Evolutionary conservation across 73 alveolate species (phyloP), one percentile per base, ranked within the genome.

Genomic region (Stentor coeruleus): DNA sequence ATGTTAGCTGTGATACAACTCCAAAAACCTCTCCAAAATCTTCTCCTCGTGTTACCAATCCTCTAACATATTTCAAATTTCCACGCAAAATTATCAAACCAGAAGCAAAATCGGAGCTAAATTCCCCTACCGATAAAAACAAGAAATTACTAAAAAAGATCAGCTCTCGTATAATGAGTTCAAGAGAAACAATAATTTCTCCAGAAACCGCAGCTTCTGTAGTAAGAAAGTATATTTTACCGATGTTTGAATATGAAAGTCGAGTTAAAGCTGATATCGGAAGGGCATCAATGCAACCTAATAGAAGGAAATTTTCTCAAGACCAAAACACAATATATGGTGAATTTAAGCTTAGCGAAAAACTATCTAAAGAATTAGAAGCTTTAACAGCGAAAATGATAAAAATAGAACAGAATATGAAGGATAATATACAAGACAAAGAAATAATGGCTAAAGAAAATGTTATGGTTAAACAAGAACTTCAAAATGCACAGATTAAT

Each of bases 131-230:
- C 66, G 28, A 6, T 11, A 11, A 6, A 49, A 11, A 6, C 66
- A n/a, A n/a, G n/a, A n/a, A n/a, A n/a, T 20, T 49, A 11, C 66
- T 49, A 6, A 11, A 11, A 6, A 49, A 49, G 20, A 20, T 49
- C 6, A 11, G 28, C 6, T 11, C 6, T 20, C 66, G 66, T 49
- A 11, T 20, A 11, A 49, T 11, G 20, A 20, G 28, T 49, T 20
- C 66, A 49, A 11, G 28, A 49, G 66, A 49, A 6, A 20, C 66
- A 49, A 49, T 11, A 6, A 49, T 49, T 11, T 49, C 93, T 1
- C 88, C 93, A 57, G 93, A 87, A 76, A 59, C 83, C 28, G 93
- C 93, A 36, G 93, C 93, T 3, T 11, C 33, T 26, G 94, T 88
- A 6, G 94, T 88, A 20, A 31, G 82, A 73, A 59, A 85, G 30